Evolutionary conservation across 176 grass and related monocot genomes (phyloP), one percentile per base, ranked within the genome.

Genomic region (Microstegium vimineum): DNA sequence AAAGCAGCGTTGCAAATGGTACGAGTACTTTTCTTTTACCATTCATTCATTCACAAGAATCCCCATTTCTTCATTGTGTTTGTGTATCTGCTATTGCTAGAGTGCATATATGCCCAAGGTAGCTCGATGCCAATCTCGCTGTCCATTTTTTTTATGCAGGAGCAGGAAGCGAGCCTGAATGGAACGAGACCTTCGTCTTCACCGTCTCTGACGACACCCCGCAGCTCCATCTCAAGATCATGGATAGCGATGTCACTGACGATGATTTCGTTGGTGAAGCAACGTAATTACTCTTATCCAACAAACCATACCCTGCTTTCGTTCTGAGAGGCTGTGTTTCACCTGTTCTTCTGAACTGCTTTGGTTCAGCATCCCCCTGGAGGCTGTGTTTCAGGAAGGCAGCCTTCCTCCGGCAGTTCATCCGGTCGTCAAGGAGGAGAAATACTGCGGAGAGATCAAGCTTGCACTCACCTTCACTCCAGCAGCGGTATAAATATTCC

Each of bases 131-230:
- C 47, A 41, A 18, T 61, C 61, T 81, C 8, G 66, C 20, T 56
- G 14, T 6, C n/a, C 0, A 47, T 10, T 33, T 41, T 68, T 43
- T 32, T 40, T 68, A 43, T 16, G n/a, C 81, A 93, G 95, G 90
- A 45, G 87, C 80, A 69, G 90, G 90, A 45, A 84, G 71, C 43
- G 88, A 94, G 8, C 95, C 92, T 59, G 92, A 98, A 70, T 98
- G 95, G 92, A 94, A 98, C 4, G 90, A 98, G 79, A 98, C 75
- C 74, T 98, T 98, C 76, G 20, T 94, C 23, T 98, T 98, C 82
- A 83, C 46, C 2, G 65, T 94, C 62, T 91, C 92, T 33, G 82
- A 78, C 30, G 66, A 60, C 27, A 30, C 80, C 33, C 41, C 75
- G 0, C 78, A 90, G 51, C 83, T 98, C 22, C 67, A 23, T 31